A percentile compares a stretch with the other conserved stretches of the same genome.
Evolutionary conservation across 768 basidiomycete genomes (phyloP).

Genomic region (Lentinula sp.): DNA sequence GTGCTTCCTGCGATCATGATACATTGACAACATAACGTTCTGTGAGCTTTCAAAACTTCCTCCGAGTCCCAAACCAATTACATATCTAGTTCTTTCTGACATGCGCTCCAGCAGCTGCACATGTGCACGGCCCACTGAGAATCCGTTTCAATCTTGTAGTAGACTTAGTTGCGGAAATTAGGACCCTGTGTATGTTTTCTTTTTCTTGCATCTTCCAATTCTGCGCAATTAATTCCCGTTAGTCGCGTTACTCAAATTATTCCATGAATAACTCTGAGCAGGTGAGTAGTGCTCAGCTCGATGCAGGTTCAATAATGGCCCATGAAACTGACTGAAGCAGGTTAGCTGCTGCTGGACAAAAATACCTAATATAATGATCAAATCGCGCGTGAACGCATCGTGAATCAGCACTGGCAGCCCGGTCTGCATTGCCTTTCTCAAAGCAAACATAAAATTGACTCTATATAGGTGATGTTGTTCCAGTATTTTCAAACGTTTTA

Average conservation of each 20-base stretch:
- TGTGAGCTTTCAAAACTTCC: neutral
- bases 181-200: neutral
- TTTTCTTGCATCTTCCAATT: neutral
- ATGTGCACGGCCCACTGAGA: too few species aligned
- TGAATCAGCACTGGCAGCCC: neutral
- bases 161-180: too few species aligned
- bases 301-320: neutral
- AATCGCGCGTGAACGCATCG: neutral
- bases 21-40: neutral
- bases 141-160: neutral
- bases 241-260: neutral
- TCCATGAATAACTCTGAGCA: too few species aligned
- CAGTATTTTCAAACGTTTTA: too few species aligned
- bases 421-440: neutral
- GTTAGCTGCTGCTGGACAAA: neutral
- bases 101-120: too few species aligned
- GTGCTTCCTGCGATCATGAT: neutral
- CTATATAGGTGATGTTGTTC: neutral
- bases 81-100: too few species aligned
- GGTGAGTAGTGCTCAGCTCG: neutral
- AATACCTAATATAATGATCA: neutral
- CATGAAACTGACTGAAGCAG: neutral
- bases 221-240: conserved; percentile 1
- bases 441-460: too few species aligned
- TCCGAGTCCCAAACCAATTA: neutral